Evolutionary conservation across 73 alveolate genomes (phyloP).

Genomic region (Paraurostyla sp.): DNA sequence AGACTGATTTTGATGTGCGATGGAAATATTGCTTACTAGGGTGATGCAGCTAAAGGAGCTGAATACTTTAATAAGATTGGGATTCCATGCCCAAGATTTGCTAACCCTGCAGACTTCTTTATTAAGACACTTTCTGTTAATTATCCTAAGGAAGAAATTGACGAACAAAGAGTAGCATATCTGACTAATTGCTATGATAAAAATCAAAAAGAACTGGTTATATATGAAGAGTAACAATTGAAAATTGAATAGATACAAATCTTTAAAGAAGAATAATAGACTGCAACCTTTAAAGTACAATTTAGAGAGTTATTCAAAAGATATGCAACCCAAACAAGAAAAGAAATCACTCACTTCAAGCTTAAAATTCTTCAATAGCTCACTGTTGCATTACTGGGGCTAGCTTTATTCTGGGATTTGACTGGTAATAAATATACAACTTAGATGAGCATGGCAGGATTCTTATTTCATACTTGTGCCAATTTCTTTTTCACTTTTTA

Average conservation of each 20-base stretch:
- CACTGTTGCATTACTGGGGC: constrained; percentile 58
- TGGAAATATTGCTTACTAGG: constrained; percentile 71
- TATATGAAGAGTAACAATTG: neutral
- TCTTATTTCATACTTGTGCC: constrained; percentile 64
- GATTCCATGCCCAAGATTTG: constrained; percentile 71
- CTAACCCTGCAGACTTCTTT: constrained; percentile 79
- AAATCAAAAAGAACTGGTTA: neutral
- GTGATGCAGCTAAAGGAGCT: neutral
- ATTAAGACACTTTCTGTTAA: constrained; percentile 8
- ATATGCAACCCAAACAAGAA: neutral
- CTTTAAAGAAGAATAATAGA: neutral
- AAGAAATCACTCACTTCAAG: neutral
- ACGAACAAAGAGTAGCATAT: neutral
- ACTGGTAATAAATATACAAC: constrained; percentile 37
- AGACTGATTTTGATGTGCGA: constrained; percentile 60
- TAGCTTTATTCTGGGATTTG: constrained; percentile 71
- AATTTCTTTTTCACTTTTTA: constrained; percentile 53
- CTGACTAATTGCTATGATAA: neutral
- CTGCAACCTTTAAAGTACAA: neutral
- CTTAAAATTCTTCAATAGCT: constrained; percentile 65
- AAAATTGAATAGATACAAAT: neutral
- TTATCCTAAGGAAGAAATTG: constrained; percentile 5
- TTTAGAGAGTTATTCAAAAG: neutral
- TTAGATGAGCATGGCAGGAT: constrained; percentile 58
- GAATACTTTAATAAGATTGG: constrained; percentile 51